Base-by-base conservation (phyloP, 306 rosid genomes). In the Albizia julibrissin region DNA sequence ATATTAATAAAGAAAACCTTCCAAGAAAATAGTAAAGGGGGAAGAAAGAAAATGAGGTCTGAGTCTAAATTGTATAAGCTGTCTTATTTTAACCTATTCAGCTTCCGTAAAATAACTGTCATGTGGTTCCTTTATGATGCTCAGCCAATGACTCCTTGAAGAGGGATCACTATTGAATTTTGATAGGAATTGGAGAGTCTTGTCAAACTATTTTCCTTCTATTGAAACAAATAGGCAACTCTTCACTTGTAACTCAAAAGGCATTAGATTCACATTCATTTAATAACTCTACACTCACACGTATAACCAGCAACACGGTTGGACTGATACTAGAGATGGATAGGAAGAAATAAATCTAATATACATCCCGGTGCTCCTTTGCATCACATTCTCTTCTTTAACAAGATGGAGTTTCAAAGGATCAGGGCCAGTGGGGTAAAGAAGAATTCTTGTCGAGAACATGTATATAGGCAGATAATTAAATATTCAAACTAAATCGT, bases 401-500 rank as follows among this genome's bases (percentile, higher is more conserved):
- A 37, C 40, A 37, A 37, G 40, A 37, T 37, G 6, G 8, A 37
- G 40, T 37, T 37, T 37, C 40, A 7, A 24, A 22, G 33, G 66
- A 59, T 24, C 18, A 62, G 39, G 39, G 13, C 21, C 19, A 27
- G 66, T 24, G 15, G 29, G 66, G 31, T 26, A 80, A 72, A 54
- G 10, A 22, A 22, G 12, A 62, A 52, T 40, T 56, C 82, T 76
- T 12, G 29, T 43, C 79, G 62, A 65, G 49, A 77, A 64, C 54
- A 72, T 27, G 47, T 80, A 86, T n/a, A 39, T 11, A 58, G 39
- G 49, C 75, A 74, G 42, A 46, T 7, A 11, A 69, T 22, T 10
- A 27, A 21, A 69, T 22, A 29, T 43, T 56, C 67, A 67, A 82
- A 68, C 59, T 71, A 82, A 64, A 65, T 31, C 73, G 73, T n/a